phyloP scores from a whole-genome alignment of 2,329 filamentous ascomycete species.

The Aureobasidium sp. region DNA sequence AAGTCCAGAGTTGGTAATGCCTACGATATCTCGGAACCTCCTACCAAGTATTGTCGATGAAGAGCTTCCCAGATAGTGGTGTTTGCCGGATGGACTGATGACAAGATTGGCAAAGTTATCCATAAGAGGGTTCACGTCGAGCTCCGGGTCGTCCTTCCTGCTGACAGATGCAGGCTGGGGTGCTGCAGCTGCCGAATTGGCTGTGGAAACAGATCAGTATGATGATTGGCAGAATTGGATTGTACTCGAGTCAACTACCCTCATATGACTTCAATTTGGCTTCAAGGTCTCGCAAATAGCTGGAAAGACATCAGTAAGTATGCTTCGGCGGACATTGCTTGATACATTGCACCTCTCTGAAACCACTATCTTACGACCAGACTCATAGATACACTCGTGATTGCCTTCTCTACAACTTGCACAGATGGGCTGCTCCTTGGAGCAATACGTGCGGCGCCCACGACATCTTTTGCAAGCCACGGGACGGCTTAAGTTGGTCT shows the following conservation, averaged over 20 bases:
- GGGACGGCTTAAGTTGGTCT: not conserved
- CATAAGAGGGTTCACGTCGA: slow-evolving; percentile 14
- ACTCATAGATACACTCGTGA: not conserved
- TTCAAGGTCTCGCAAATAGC: slow-evolving; percentile 7
- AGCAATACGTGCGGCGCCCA: slow-evolving; percentile 6
- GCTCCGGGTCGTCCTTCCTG: not conserved
- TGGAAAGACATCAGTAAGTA: not conserved
- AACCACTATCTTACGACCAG: not conserved
- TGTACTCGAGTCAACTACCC: not conserved
- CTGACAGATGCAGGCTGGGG: not conserved
- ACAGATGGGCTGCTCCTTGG: slow-evolving; percentile 11
- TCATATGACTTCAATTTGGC: not conserved
- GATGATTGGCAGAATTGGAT: not conserved
- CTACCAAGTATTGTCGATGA: slow-evolving; percentile 23
- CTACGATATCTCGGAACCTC: slow-evolving; percentile 22
- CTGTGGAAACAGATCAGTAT: not conserved
- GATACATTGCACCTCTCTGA: not conserved
- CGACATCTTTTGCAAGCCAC: slow-evolving; percentile 10
- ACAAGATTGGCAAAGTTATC: slow-evolving; percentile 15
- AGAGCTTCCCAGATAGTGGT: slow-evolving; percentile 24
- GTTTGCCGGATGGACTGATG: slow-evolving; percentile 13
- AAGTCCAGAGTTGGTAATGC: not conserved
- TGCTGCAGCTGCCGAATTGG: too few species aligned
- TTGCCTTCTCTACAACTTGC: slow-evolving; percentile 1
- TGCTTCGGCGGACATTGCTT: not conserved